Evolutionary conservation across 768 basidiomycete species (phyloP), one percentile per base, ranked within the genome.

Genomic region (Chlorophyllum brunneum): DNA sequence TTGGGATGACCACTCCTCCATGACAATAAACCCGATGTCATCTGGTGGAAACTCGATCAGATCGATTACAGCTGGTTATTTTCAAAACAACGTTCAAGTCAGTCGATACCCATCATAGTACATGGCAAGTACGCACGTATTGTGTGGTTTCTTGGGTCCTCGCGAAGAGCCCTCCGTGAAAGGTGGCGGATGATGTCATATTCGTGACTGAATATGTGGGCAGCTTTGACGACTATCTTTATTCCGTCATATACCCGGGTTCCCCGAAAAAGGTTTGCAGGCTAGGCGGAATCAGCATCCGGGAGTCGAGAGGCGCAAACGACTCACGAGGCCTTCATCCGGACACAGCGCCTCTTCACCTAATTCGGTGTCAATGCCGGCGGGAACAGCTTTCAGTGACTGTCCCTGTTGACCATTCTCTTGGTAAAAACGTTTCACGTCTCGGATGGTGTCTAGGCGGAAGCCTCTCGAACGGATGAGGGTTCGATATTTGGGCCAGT

Each of bases 1-100:
- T 49, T 83, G 77, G 9, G 85, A 72, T 11, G 82, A 83, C 88
- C 88, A 90, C 65, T 87, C 79, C 61, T 89, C 88, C 86, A 88
- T 88, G 22, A 89, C 81, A 51, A 90, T 81, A 59, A 90, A 83
- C 11, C 72, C 81, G 31, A 85, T 61, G 43, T 70, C 63, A 53
- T 86, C 83, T 8, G 70, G 61, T 2, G 69, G 63, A 18, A 79
- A 68, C 56, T 80, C 76, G 44, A 90, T 76, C 16, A 86, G 64
- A 59, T 83, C 84, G 26, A 86, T 63, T 16, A 90, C 72, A 33
- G 88, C 88, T 90, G 60, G n/a, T 16, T 13, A 55, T 16, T 33
- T 26, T 33, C 23, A 23, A 18, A 26, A 15, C n/a, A 15, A 24
- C 6, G 16, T 7, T 11, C 3, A 27, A 6, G 13, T 18, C 26